A percentile compares a stretch with the other conserved stretches of the same genome.
phyloP scores from a whole-genome alignment of 2,329 filamentous ascomycete genomes.

The Trichoderma sp. region DNA sequence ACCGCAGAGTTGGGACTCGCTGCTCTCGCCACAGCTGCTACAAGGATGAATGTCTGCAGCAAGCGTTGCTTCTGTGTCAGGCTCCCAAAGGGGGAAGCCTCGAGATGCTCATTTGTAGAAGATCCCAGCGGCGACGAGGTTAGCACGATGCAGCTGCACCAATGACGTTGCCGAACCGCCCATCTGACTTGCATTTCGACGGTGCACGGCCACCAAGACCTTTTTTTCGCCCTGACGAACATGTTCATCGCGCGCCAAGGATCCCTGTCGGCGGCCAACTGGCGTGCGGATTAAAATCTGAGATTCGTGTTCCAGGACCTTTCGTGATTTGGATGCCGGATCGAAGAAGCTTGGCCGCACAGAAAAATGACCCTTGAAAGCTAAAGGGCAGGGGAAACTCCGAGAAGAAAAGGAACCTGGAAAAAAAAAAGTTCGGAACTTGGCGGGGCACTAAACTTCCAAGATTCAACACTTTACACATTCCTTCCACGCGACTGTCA shows the following conservation, averaged over 20 bases:
- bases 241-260: conserved; percentile 10
- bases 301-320: not conserved
- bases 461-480: conserved; percentile 1
- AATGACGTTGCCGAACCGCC: conserved; percentile 9
- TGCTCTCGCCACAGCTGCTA: not conserved
- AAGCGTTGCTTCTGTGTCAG: not conserved
- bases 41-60: not conserved
- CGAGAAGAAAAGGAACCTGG: too few relatives aligned
- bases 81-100: conserved; percentile 5
- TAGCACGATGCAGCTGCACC: conserved; percentile 24
- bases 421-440: conserved; percentile 10
- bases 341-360: not conserved
- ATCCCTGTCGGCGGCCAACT: not conserved
- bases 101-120: conserved; percentile 17
- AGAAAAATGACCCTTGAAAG: not conserved
- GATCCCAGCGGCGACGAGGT: not conserved
- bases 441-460: conserved; percentile 17
- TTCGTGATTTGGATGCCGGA: not conserved
- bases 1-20: not conserved
- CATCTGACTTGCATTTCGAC: conserved; percentile 13
- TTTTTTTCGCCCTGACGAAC: conserved; percentile 4
- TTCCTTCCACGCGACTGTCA: conserved; percentile 8
- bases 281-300: not conserved
- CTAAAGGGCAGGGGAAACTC: not conserved
- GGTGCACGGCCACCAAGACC: conserved; percentile 9